A percentile compares a stretch with the other conserved stretches of the same genome.
Evolutionary conservation across 2,329 filamentous ascomycete species (phyloP).

Genomic region (Apiospora marii): DNA sequence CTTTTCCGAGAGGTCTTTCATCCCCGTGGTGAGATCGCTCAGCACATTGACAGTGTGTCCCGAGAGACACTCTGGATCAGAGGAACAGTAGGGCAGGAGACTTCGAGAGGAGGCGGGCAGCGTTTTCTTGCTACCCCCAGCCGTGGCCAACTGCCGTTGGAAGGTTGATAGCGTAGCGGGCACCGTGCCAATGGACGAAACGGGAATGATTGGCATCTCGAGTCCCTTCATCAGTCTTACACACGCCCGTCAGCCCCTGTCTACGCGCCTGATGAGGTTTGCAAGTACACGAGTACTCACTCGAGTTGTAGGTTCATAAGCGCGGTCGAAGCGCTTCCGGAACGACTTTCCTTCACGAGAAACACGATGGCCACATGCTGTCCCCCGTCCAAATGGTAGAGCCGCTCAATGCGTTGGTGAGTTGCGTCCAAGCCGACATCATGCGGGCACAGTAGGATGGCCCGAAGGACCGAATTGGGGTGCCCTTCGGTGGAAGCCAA

Average conservation of each 20-base stretch:
- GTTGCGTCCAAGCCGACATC: conserved; percentile 45
- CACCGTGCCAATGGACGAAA: conserved; percentile 46
- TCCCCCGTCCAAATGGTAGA: conserved; percentile 51
- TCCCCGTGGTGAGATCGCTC: conserved; percentile 40
- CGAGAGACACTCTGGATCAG: conserved; percentile 36
- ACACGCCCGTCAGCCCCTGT: conserved; percentile 28
- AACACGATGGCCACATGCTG: conserved; percentile 53
- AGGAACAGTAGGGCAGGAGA: conserved; percentile 47
- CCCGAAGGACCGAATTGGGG: conserved; percentile 41
- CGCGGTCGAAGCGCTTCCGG: conserved; percentile 40
- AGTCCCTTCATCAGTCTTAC: conserved; percentile 45
- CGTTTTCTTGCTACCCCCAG: conserved; percentile 26
- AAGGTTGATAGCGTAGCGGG: conserved; percentile 49
- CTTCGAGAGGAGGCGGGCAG: conserved; percentile 33
- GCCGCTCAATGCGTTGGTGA: conserved; percentile 47
- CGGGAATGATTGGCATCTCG: conserved; percentile 52
- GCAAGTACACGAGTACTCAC: conserved; percentile 40
- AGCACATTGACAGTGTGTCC: conserved; percentile 44
- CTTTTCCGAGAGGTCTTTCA: conserved; percentile 42
- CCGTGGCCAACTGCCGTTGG: conserved; percentile 40
- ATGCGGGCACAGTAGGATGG: conserved; percentile 49
- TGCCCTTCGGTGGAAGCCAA: conserved; percentile 32
- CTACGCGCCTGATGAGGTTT: not conserved
- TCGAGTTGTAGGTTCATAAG: conserved; percentile 55
- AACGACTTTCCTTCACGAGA: conserved; percentile 45